Percentiles rank a stretch among this genome's conserved stretches.
Conservation (phyloP, 1,284 basidiomycete genomes). For the Cryptococcus sp. region DNA sequence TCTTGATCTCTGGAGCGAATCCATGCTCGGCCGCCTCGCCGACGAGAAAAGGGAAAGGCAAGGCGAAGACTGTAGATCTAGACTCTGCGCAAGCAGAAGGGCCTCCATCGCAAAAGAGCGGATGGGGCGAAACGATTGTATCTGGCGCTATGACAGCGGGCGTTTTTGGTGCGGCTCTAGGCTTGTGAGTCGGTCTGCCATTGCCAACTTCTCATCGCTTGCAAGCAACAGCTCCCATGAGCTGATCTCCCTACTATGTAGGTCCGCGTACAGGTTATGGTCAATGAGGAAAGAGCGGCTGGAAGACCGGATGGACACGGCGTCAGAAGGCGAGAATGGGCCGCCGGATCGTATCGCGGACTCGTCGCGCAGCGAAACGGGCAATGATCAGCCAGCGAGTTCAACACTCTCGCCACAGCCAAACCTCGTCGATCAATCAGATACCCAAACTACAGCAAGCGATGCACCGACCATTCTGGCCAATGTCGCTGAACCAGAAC, state of each 20-base stretch:
- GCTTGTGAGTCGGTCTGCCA: conserved; percentile 28
- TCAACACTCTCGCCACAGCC: no score
- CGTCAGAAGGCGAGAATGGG: neutral
- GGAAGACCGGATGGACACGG: neutral
- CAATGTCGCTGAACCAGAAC: no score
- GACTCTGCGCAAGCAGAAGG: neutral
- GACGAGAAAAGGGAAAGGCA: no score
- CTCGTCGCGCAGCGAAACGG: neutral
- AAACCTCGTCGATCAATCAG: no score
- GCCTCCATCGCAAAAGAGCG: neutral
- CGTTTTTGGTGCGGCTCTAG: conserved; percentile 36
- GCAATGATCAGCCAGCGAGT: no score
- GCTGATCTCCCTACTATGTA: no score
- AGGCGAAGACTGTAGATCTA: neutral
- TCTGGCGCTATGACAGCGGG: conserved; percentile 30
- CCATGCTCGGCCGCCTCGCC: no score
- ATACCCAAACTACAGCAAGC: no score
- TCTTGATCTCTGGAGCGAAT: no score
- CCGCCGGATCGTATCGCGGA: neutral
- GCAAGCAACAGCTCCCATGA: no score
- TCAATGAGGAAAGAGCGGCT: conserved; percentile 5
- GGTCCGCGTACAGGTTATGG: conserved; percentile 33
- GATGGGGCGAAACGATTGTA: conserved; percentile 31
- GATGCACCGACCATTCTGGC: no score
- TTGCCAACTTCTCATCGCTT: no score